These are phyloP conservation scores for Lumnitzera racemosa DNA, from an alignment of 345 rosid species.

Conservation along the genomic window DNA sequence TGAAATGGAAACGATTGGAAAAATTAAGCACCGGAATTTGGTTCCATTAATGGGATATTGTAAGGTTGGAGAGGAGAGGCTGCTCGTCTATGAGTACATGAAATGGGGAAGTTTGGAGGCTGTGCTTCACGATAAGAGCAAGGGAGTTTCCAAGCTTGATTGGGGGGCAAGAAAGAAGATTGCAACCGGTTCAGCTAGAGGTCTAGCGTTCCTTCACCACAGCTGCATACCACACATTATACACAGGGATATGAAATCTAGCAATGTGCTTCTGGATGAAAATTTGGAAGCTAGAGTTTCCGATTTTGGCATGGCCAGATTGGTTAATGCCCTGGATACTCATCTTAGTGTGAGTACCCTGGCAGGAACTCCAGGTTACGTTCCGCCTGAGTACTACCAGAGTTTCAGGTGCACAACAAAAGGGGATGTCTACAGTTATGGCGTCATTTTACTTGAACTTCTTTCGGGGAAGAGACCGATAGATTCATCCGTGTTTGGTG, in stretches of 20 bases:
- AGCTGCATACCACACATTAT: slow-evolving; percentile 98
- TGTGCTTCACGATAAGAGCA: slow-evolving; percentile 70
- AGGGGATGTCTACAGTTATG: slow-evolving; percentile 95
- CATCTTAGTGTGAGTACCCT: slow-evolving; percentile 97
- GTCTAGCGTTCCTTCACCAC: slow-evolving; percentile 95
- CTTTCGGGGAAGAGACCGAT: slow-evolving; percentile 92
- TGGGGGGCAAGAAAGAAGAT: slow-evolving; percentile 88
- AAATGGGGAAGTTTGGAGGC: slow-evolving; percentile 94
- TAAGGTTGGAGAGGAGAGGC: slow-evolving; percentile 93
- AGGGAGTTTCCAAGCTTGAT: slow-evolving; percentile 45
- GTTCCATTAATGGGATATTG: slow-evolving; percentile 91
- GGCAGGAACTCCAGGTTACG: slow-evolving; percentile 96
- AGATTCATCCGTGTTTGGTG: slow-evolving; percentile 72
- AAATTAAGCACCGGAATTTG: slow-evolving; percentile 90
- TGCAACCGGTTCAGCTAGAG: slow-evolving; percentile 89
- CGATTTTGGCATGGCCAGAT: slow-evolving; percentile 95
- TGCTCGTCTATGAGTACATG: slow-evolving; percentile 97
- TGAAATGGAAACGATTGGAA: slow-evolving; percentile 97
- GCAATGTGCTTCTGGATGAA: slow-evolving; percentile 89
- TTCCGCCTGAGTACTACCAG: slow-evolving; percentile 94
- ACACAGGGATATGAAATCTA: slow-evolving; percentile 97
- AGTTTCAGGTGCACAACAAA: slow-evolving; percentile 92
- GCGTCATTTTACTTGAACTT: slow-evolving; percentile 89
- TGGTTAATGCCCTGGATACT: slow-evolving; percentile 85
- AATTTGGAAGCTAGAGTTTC: slow-evolving; percentile 91